phyloP scores from a whole-genome alignment of 192 early-diverging fungal genomes.

The Entomortierella chlamydospora region DNA sequence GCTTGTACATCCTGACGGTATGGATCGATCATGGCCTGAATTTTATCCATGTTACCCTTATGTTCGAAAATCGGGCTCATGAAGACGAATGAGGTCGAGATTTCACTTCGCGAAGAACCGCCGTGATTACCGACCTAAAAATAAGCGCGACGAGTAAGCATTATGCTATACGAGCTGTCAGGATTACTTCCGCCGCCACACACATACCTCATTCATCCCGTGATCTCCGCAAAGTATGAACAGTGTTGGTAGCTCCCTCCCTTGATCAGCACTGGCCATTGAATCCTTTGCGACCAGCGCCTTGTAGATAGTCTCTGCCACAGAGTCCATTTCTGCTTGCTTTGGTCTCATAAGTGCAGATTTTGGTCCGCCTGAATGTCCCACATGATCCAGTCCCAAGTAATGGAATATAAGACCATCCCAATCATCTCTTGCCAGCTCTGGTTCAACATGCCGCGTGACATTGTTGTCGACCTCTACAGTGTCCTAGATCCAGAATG shows the following conservation, averaged over 20 bases:
- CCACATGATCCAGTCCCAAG: slow-evolving; percentile 86
- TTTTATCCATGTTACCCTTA: slow-evolving; percentile 9
- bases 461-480: slow-evolving; percentile 83
- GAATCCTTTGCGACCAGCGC: slow-evolving; percentile 24
- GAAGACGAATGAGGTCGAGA: slow-evolving; percentile 60
- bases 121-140: slow-evolving; percentile 68
- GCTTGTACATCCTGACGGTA: slow-evolving; percentile 26
- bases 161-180: neutral
- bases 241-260: slow-evolving; percentile 66
- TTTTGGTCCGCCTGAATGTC: slow-evolving; percentile 76
- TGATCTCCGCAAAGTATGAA: slow-evolving; percentile 87
- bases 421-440: slow-evolving; percentile 70
- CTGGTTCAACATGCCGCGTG: slow-evolving; percentile 71
- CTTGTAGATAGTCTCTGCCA: slow-evolving; percentile 67
- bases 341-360: slow-evolving; percentile 80
- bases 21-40: slow-evolving; percentile 28
- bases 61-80: slow-evolving; percentile 61
- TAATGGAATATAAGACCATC: slow-evolving; percentile 82
- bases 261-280: neutral
- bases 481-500: slow-evolving; percentile 62
- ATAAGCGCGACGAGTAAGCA: neutral
- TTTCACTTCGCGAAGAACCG: slow-evolving; percentile 66
- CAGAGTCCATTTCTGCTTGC: slow-evolving; percentile 81
- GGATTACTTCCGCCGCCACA: too few relatives aligned
- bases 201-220: slow-evolving; percentile 83